Base-by-base conservation (phyloP, 2,329 filamentous ascomycete species). In the Botryosphaeria agaves region DNA sequence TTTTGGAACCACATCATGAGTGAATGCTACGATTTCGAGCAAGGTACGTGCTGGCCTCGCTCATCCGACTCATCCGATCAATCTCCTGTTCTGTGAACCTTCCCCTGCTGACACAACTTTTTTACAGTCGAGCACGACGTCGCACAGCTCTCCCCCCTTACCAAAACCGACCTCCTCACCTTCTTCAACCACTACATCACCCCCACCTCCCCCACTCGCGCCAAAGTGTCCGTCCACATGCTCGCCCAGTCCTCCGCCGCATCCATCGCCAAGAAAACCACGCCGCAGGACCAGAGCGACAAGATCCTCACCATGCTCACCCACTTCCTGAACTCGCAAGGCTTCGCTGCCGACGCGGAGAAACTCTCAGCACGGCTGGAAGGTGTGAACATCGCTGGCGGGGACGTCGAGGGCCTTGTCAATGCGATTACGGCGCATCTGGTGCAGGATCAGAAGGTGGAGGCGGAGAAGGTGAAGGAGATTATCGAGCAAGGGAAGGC, bases 11-110 rank as follows among this genome's bases (percentile, higher is more conserved):
- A 94, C 45, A 82, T 98, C 41, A 69, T 72, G 30, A 78, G 68
- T 31, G 85, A 94, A 48, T 81, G 77, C 41, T 91, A 85, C 51
- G 84, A 94, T 52, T 98, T 95, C 53, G 67, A 83, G 45, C 72
- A 79, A 48, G 72, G 87, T 84, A 63, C 52, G 70, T 61, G 20
- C 14, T 23, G 9, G 19, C 16, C 30, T 11, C 9, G 18, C n/a
- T 27, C 14, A 12, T 23, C 23, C 11, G 14, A 15, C 19, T 20
- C 27, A 20, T 31, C 29, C 32, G 36, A 32, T 14, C 38, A 18
- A 14, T 16, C 18, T 18, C 11, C 14, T n/a, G n/a, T n/a, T n/a
- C n/a, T 31, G 29, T 31, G 36, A 32, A 15, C 38, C 20, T 15
- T 16, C 18, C 17, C 11, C 14, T n/a, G n/a, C n/a, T n/a, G n/a